Evolutionary conservation across 495 filamentous ascomycete genomes (phyloP).

Genomic region (Pseudomonodictys pantanalensis): DNA sequence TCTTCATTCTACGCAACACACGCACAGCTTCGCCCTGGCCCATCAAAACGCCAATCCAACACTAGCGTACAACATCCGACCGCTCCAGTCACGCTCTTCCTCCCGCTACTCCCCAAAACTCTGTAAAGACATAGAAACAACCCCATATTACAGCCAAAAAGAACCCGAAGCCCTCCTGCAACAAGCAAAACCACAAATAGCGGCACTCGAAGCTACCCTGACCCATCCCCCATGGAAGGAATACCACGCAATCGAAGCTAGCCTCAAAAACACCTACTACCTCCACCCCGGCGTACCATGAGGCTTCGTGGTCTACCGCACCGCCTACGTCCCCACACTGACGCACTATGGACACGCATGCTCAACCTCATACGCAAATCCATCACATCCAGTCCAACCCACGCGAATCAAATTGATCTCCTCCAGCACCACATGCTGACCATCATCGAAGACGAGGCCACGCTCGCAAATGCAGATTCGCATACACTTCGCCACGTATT

Average conservation of each 20-base stretch:
- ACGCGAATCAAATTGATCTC: background rate
- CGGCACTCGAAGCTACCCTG: background rate
- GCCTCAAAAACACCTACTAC: conserved; percentile 6
- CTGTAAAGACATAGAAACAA: background rate
- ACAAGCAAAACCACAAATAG: background rate
- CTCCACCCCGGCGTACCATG: conserved; percentile 5
- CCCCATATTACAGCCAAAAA: background rate
- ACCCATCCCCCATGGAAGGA: background rate
- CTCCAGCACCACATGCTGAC: conserved; percentile 10
- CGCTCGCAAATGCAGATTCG: conserved; percentile 10
- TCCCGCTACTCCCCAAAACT: background rate
- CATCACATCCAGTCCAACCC: background rate
- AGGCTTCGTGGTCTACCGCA: conserved; percentile 15
- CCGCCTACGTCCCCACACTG: conserved; percentile 5
- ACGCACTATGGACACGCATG: conserved; percentile 5
- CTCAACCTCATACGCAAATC: background rate
- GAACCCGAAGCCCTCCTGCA: background rate
- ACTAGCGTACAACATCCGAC: conserved; percentile 1
- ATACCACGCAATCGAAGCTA: background rate
- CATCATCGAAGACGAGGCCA: conserved; percentile 8
- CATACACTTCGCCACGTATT: conserved; percentile 13
- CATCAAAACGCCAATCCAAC: conserved; percentile 2
- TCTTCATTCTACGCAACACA: background rate
- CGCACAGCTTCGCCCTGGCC: background rate
- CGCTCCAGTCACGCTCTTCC: background rate